phyloP scores from a whole-genome alignment of 352 stramenopile genomes.

The Globisporangium lucens region DNA sequence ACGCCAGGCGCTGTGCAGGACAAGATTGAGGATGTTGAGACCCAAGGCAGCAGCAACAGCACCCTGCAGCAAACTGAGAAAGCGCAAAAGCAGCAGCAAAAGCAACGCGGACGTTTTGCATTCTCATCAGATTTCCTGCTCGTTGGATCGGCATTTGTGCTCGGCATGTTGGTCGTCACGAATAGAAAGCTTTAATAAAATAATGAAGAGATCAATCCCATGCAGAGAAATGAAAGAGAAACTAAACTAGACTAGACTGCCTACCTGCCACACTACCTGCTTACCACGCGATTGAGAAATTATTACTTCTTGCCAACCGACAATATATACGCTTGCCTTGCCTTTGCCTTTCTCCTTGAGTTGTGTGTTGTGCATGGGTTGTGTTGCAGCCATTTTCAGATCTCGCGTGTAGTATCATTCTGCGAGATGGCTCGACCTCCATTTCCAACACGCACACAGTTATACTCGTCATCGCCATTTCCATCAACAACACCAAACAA shows the following conservation, averaged over 20 bases:
- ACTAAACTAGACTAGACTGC: not conserved
- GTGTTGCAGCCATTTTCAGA: not conserved
- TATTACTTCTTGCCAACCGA: not conserved
- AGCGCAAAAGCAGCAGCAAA: not conserved
- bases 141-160: constrained; percentile 16
- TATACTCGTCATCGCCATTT: not conserved
- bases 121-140: constrained; percentile 50
- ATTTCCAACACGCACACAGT: not conserved
- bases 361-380: not conserved
- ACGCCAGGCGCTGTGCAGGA: not conserved
- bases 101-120: constrained; percentile 24
- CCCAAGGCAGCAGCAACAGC: not conserved
- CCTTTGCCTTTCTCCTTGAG: not conserved
- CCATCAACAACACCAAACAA: not conserved
- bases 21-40: not conserved
- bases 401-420: not conserved
- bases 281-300: not conserved
- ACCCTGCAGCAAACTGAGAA: not conserved
- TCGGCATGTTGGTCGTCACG: constrained; percentile 31
- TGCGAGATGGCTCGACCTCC: not conserved
- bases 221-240: constrained; percentile 2
- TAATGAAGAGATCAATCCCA: not conserved
- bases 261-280: not conserved
- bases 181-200: constrained; percentile 43
- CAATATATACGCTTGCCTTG: not conserved